Evolutionary conservation across 108 stramenopile genomes (phyloP).

Genomic region (Seminavis robusta): DNA sequence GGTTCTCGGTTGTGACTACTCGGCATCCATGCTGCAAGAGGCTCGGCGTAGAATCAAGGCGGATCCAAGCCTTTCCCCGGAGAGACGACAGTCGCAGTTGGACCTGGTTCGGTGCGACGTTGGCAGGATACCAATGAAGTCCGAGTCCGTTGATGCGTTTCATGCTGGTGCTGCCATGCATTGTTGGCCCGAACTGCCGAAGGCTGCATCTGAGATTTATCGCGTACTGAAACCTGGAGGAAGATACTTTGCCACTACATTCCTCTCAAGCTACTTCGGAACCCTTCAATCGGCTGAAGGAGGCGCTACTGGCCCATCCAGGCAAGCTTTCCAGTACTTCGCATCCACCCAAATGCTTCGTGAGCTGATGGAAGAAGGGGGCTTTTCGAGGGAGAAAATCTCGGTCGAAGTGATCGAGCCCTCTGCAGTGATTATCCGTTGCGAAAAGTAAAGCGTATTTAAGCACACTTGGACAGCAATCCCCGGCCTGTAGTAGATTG

Average conservation of each 20-base stretch:
- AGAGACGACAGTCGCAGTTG: constrained; percentile 14
- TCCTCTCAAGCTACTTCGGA: constrained; percentile 69
- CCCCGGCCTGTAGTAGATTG: no score
- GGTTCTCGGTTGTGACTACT: constrained; percentile 92
- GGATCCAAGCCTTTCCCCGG: constrained; percentile 28
- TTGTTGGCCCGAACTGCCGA: constrained; percentile 91
- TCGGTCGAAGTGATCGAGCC: constrained; percentile 62
- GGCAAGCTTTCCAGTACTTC: constrained; percentile 86
- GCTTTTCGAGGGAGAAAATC: constrained; percentile 73
- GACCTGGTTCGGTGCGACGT: constrained; percentile 91
- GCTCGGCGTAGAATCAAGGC: constrained; percentile 71
- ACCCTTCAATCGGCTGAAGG: constrained; percentile 31
- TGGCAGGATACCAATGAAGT: constrained; percentile 79
- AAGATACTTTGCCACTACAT: constrained; percentile 92
- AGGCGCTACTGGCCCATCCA: constrained; percentile 36
- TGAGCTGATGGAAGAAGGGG: constrained; percentile 55
- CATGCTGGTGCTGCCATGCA: constrained; percentile 98
- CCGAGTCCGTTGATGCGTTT: constrained; percentile 64
- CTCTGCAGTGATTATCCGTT: constrained; percentile 75
- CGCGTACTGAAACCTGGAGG: constrained; percentile 92
- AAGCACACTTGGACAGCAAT: no score
- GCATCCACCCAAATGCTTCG: constrained; percentile 51
- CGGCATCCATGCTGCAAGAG: constrained; percentile 87
- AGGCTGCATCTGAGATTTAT: constrained; percentile 75
- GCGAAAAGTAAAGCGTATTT: constrained; percentile 72